Base-by-base conservation (phyloP, 23 red algal species). In the Pyropia yezoensis region DNA sequence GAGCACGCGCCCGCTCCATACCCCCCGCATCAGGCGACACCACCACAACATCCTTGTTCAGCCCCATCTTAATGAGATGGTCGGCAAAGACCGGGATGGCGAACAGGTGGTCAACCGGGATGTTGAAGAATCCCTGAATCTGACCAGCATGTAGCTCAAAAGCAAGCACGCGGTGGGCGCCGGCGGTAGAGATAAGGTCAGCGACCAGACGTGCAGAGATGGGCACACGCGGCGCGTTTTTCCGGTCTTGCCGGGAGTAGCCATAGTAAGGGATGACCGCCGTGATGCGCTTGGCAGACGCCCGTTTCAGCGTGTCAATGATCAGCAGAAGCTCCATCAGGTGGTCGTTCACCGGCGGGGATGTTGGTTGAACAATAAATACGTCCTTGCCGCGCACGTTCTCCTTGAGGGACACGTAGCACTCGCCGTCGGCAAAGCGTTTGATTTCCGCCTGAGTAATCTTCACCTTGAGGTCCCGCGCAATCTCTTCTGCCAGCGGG, bases 41-140 rank as follows among this genome's bases (percentile, higher is more conserved):
- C 4, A 98, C 80, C 23, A 98, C 94, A 11, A 50, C 59, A 50
- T 65, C 54, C 18, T 56, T 56, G 22, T 58, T 27, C 47, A 86
- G 69, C 15, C 58, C 74, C 34, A 61, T 63, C 17, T 56, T 33
- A 33, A 59, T 66, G 57, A 77, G 54, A 32, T 54, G 52, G 33
- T 82, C 51, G 15, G 68, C 59, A 88, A 98, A 98, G 15, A 89
- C 87, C 21, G 86, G 94, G 25, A 98, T 60, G 3, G 94, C 85
- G 67, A 85, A 98, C 87, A 98, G 87, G 65, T 98, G 94, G 73
- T 98, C 94, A 24, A 98, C 94, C 3, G 94, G 94, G 25, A 98
- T 98, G 49, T 89, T 89, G 66, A 98, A 98, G 61, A 98, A 98
- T 55, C 94, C 94, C 74, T 98, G 94, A 57, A 98, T 98, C 59